Conservation (phyloP, 495 filamentous ascomycete species). For the Annulohypoxylon nitens region DNA sequence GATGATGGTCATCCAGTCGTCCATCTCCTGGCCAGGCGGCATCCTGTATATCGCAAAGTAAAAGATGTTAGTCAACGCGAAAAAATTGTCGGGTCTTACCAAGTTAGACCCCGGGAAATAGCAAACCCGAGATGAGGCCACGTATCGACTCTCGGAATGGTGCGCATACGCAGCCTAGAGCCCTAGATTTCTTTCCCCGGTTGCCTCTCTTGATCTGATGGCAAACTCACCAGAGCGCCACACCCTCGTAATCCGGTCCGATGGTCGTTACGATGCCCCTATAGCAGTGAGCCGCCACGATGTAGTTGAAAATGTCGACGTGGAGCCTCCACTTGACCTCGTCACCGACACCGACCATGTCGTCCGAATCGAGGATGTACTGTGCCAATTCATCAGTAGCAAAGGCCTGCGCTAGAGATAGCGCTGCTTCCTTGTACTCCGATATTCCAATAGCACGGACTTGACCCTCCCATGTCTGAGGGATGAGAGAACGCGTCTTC, state of each 20-base stretch:
- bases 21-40: slow-evolving; percentile 79
- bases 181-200: slow-evolving; percentile 37
- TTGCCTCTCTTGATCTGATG: slow-evolving; percentile 35
- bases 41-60: slow-evolving; percentile 66
- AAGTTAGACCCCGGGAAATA: slow-evolving; percentile 32
- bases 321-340: slow-evolving; percentile 81
- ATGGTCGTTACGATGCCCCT: slow-evolving; percentile 78
- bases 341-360: slow-evolving; percentile 68
- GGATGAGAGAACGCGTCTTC: slow-evolving; percentile 63
- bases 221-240: slow-evolving; percentile 79
- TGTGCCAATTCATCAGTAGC: slow-evolving; percentile 76
- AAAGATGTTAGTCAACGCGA: slow-evolving; percentile 35
- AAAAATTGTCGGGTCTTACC: slow-evolving; percentile 8
- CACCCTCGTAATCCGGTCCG: slow-evolving; percentile 78
- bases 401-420: slow-evolving; percentile 80
- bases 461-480: slow-evolving; percentile 59
- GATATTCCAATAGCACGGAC: slow-evolving; percentile 71
- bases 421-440: slow-evolving; percentile 75
- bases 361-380: slow-evolving; percentile 78
- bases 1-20: slow-evolving; percentile 76
- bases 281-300: slow-evolving; percentile 77
- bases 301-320: slow-evolving; percentile 77
- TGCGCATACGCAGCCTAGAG: slow-evolving; percentile 36
- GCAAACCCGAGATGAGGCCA: slow-evolving; percentile 33
- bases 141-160: slow-evolving; percentile 16